phyloP scores from a whole-genome alignment of 371 early-diverging fungal species.

The Mucor plumbeus region DNA sequence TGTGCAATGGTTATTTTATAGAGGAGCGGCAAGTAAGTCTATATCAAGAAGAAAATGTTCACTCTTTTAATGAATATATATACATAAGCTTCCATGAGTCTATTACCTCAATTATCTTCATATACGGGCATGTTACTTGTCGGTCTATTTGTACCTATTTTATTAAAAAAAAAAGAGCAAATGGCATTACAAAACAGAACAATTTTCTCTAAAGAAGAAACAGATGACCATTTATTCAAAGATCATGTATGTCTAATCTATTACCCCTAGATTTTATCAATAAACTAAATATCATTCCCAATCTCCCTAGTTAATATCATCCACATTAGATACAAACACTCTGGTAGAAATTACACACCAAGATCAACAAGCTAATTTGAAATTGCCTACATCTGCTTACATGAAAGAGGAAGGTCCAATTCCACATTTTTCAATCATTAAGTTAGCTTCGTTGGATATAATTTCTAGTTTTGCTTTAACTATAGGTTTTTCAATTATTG shows the following conservation, averaged over 20 bases:
- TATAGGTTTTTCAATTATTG: conserved; percentile 72
- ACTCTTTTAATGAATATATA: no score
- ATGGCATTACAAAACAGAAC: conserved; percentile 10
- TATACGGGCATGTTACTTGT: conserved; percentile 64
- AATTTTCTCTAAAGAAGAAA: conserved; percentile 5
- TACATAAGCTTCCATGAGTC: conserved; percentile 49
- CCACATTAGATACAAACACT: neutral
- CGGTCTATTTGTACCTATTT: conserved; percentile 52
- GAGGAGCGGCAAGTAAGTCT: conserved; percentile 65
- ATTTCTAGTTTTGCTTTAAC: conserved; percentile 69
- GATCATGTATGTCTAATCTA: neutral
- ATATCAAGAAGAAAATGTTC: no score
- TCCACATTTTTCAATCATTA: conserved; percentile 54
- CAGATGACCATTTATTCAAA: conserved; percentile 5
- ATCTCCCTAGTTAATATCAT: neutral
- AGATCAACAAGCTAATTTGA: conserved; percentile 7
- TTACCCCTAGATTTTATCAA: neutral
- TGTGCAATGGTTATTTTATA: conserved; percentile 66
- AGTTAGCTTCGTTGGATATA: conserved; percentile 65
- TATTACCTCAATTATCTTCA: conserved; percentile 54
- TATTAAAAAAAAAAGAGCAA: conserved; percentile 23
- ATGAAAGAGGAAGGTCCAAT: conserved; percentile 35
- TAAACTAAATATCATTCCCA: neutral
- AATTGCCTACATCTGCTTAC: neutral
- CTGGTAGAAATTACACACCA: neutral